Percentiles rank a stretch among this genome's conserved stretches.
Conservation (phyloP, 768 basidiomycete genomes). For the Sutorius australiensis region DNA sequence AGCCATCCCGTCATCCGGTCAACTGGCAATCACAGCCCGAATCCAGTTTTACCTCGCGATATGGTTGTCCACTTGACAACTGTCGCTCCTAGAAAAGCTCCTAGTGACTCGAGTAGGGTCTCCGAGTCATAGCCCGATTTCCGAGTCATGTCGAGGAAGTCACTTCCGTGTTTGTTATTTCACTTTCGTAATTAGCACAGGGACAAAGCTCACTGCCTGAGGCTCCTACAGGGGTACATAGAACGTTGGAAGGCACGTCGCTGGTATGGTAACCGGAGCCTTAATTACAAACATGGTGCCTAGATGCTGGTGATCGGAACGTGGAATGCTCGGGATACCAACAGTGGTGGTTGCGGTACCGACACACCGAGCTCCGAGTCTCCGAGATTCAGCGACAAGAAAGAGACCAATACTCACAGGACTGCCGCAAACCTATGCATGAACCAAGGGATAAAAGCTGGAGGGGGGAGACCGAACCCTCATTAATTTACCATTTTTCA, state of each 20-base stretch:
- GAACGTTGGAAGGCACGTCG: neutral
- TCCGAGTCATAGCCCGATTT: no score
- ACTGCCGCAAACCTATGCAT: conserved; percentile 4
- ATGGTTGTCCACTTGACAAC: neutral
- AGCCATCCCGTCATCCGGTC: neutral
- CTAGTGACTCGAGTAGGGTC: no score
- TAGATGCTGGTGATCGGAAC: neutral
- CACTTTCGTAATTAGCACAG: neutral
- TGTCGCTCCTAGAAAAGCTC: neutral
- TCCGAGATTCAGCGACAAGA: neutral
- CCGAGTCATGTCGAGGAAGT: no score
- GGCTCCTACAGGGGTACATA: no score
- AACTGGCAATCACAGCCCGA: neutral
- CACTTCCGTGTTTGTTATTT: no score
- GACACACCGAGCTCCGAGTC: neutral
- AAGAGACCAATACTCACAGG: neutral
- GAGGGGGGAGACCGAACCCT: neutral
- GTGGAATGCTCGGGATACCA: neutral
- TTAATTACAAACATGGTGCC: neutral
- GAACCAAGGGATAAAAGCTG: conserved; percentile 3
- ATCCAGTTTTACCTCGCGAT: neutral
- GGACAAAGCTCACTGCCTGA: no score
- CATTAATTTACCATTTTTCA: neutral
- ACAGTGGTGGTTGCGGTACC: conserved; percentile 1
- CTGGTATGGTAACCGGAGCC: neutral